Evolutionary conservation across 257 asterid genomes (phyloP).

Genomic region (Perilla frutescens): DNA sequence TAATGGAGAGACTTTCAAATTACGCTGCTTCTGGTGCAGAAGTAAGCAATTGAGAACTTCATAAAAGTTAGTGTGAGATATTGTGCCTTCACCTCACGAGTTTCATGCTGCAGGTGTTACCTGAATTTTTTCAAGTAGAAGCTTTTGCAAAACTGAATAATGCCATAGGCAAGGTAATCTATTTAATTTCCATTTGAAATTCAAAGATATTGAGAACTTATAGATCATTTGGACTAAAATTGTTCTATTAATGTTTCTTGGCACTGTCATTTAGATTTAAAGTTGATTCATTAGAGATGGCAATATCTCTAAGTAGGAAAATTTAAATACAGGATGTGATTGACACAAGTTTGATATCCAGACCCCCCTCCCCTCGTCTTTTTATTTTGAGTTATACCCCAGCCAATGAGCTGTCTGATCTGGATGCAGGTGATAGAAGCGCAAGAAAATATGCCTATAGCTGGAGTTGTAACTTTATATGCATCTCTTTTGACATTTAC

Average conservation of each 20-base stretch:
- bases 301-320: constrained; percentile 16
- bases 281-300: constrained; percentile 28
- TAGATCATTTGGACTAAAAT: constrained; percentile 14
- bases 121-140: constrained; percentile 97
- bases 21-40: constrained; percentile 96
- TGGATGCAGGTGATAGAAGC: constrained; percentile 96
- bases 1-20: constrained; percentile 98
- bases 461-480: constrained; percentile 88
- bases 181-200: constrained; percentile 25
- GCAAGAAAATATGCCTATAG: constrained; percentile 83
- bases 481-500: constrained; percentile 94
- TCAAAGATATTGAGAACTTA: constrained; percentile 13
- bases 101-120: constrained; percentile 77
- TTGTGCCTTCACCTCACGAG: constrained; percentile 47
- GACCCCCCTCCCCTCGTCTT: neutral
- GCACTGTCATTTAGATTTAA: constrained; percentile 22
- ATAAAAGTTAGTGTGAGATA: constrained; percentile 30
- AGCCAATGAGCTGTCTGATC: constrained; percentile 25
- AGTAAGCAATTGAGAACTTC: constrained; percentile 52
- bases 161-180: constrained; percentile 89
- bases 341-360: neutral
- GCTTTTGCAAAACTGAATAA: constrained; percentile 90
- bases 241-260: constrained; percentile 13
- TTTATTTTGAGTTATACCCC: neutral
- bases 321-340: neutral